Percentiles rank a stretch among this genome's conserved stretches.
phyloP scores from a whole-genome alignment of 2,329 filamentous ascomycete genomes.

The Ceratocystis cubensis region DNA sequence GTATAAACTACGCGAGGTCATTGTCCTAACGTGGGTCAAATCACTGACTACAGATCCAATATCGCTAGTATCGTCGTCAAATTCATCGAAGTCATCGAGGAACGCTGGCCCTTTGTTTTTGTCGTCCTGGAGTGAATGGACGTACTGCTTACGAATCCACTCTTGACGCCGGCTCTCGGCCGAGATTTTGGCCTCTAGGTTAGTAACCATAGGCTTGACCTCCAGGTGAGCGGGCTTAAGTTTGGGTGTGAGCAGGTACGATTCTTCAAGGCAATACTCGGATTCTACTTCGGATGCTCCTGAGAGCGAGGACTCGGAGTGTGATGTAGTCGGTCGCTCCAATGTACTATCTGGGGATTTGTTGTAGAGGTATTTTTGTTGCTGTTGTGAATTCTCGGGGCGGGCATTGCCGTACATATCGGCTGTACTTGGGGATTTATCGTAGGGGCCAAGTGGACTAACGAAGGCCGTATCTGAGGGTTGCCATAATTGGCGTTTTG shows the following conservation, averaged over 20 bases:
- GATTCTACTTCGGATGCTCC: constrained; percentile 18
- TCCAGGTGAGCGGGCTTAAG: constrained; percentile 11
- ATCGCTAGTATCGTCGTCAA: constrained; percentile 20
- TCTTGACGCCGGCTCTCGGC: constrained; percentile 19
- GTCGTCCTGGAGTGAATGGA: constrained; percentile 19
- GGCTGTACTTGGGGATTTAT: constrained; percentile 15
- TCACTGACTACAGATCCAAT: constrained; percentile 21
- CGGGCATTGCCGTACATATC: not conserved
- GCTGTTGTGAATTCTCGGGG: not conserved
- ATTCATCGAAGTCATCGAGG: constrained; percentile 17
- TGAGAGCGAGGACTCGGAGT: constrained; percentile 19
- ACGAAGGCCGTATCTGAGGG: constrained; percentile 15
- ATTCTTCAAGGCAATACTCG: constrained; percentile 18
- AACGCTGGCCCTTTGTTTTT: constrained; percentile 14
- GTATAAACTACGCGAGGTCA: constrained; percentile 20
- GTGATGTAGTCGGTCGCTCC: constrained; percentile 18
- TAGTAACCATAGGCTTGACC: constrained; percentile 16
- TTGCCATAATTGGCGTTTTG: constrained; percentile 13
- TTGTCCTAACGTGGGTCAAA: constrained; percentile 20
- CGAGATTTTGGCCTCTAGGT: constrained; percentile 18
- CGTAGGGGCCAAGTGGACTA: constrained; percentile 19
- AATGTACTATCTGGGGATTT: constrained; percentile 2
- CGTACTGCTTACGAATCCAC: constrained; percentile 21
- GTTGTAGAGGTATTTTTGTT: not conserved
- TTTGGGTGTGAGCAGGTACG: constrained; percentile 16